Conservation (phyloP, 148 eudicot genomes). For the Arbutus unedo region DNA sequence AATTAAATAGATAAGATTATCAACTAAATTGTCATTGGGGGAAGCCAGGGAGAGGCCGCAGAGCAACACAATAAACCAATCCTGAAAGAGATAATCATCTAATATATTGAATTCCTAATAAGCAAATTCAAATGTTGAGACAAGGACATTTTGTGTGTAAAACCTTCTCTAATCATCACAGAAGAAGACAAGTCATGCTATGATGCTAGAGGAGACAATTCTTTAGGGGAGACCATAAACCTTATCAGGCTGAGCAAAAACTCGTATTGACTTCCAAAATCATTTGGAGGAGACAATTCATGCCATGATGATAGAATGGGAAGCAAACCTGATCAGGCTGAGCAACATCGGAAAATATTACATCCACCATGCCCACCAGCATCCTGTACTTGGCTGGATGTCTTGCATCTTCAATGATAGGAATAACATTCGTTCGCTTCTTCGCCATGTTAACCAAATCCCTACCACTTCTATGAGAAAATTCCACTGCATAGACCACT, state of each 20-base stretch:
- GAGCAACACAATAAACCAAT: neutral
- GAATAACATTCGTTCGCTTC: constrained; percentile 79
- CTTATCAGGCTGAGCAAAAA: too few species aligned
- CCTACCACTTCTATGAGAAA: constrained; percentile 88
- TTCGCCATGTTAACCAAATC: constrained; percentile 89
- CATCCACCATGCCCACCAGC: constrained; percentile 91
- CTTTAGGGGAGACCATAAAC: too few species aligned
- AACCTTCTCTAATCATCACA: neutral
- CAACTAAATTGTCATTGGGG: neutral
- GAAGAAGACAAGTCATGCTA: too few species aligned
- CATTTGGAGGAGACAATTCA: neutral
- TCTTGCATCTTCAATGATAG: constrained; percentile 90
- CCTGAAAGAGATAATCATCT: neutral
- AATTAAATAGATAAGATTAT: too few species aligned
- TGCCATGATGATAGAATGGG: neutral
- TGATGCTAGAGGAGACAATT: too few species aligned
- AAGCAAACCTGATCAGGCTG: constrained; percentile 82
- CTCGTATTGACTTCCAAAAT: neutral
- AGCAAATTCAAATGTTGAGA: neutral
- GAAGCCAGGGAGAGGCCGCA: too few species aligned
- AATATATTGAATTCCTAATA: neutral
- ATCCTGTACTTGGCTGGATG: constrained; percentile 80
- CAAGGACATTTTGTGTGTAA: neutral
- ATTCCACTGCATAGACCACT: constrained; percentile 77
- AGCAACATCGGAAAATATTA: constrained; percentile 85